Conservation (phyloP, 345 rosid genomes). For the Bruguiera sexangula region DNA sequence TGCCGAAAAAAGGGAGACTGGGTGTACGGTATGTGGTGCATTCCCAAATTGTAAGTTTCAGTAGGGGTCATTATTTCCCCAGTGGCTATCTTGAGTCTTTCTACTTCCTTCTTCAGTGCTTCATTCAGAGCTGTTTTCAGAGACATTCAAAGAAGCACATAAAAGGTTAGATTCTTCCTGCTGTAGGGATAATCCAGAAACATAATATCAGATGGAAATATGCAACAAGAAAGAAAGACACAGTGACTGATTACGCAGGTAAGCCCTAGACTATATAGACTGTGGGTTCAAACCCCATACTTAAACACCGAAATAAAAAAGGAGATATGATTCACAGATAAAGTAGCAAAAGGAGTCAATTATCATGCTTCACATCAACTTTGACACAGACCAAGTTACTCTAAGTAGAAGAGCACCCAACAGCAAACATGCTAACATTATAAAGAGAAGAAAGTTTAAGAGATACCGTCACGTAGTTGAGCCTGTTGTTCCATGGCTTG, state of each 20-base stretch:
- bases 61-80: slow-evolving; percentile 63
- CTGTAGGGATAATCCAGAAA: no score
- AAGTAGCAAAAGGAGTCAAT: background rate
- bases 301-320: background rate
- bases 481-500: slow-evolving; percentile 94
- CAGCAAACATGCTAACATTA: background rate
- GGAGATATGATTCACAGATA: background rate
- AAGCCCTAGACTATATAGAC: background rate
- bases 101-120: slow-evolving; percentile 83
- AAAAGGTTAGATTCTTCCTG: background rate
- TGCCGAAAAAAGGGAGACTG: slow-evolving; percentile 43
- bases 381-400: background rate
- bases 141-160: background rate
- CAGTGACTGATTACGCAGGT: background rate
- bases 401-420: background rate
- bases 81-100: slow-evolving; percentile 70
- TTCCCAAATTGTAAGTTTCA: slow-evolving; percentile 62
- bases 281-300: no score
- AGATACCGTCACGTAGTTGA: slow-evolving; percentile 76
- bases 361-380: background rate
- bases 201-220: no score
- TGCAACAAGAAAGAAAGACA: background rate
- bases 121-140: slow-evolving; percentile 61
- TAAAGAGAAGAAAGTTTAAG: background rate
- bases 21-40: slow-evolving; percentile 56